Evolutionary conservation across 2,329 filamentous ascomycete genomes (phyloP).

Genomic region (Diplocarpon rosae): DNA sequence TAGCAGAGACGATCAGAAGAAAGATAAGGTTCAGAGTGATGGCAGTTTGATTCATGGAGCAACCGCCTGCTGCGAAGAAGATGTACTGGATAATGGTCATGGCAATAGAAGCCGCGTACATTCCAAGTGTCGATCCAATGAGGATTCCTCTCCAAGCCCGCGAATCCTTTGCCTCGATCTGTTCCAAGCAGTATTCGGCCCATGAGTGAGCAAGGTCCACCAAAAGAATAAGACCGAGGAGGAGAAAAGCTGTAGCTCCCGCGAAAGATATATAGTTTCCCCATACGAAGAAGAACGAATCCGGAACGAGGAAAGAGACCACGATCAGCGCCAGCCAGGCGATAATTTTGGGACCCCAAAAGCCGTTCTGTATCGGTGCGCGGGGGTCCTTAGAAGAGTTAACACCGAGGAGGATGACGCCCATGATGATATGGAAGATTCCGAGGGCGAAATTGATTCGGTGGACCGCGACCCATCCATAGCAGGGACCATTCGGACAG

Average conservation of each 20-base stretch:
- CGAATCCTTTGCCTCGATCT: constrained; percentile 86
- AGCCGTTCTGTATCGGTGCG: constrained; percentile 90
- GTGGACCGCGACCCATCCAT: constrained; percentile 93
- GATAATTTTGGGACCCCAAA: constrained; percentile 93
- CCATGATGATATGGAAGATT: constrained; percentile 82
- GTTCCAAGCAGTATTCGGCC: constrained; percentile 90
- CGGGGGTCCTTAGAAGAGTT: constrained; percentile 77
- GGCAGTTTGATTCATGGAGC: constrained; percentile 91
- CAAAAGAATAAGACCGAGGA: constrained; percentile 82
- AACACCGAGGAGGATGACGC: constrained; percentile 75
- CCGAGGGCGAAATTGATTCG: constrained; percentile 96
- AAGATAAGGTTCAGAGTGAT: constrained; percentile 90
- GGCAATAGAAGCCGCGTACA: constrained; percentile 82
- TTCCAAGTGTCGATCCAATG: constrained; percentile 83
- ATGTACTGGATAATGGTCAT: constrained; percentile 98
- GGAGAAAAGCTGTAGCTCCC: constrained; percentile 84
- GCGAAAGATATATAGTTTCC: constrained; percentile 86
- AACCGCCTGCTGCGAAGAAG: constrained; percentile 76
- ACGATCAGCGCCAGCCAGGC: constrained; percentile 81
- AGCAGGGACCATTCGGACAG: constrained; percentile 81
- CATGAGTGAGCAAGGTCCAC: constrained; percentile 94
- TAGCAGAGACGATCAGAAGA: constrained; percentile 65
- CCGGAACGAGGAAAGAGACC: constrained; percentile 89
- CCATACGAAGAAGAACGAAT: constrained; percentile 89
- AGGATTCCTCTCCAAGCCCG: constrained; percentile 74